Evolutionary conservation across 2,329 filamentous ascomycete genomes (phyloP).

Genomic region (Chrysoporthe cubensis): DNA sequence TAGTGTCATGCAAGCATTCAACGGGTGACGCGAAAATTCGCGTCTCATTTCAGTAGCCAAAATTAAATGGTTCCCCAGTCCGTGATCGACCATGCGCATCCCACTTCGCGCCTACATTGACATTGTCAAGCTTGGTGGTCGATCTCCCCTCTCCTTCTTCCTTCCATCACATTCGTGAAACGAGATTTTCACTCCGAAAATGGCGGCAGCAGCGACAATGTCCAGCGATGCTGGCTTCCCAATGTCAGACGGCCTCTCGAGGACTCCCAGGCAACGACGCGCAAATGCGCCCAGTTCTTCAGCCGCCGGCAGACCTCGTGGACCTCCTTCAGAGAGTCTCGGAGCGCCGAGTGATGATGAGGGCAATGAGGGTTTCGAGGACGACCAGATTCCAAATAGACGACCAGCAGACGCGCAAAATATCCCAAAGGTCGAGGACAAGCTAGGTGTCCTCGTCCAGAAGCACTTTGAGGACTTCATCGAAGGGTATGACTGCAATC

Average conservation of each 20-base stretch:
- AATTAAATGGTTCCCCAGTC: conserved; percentile 6
- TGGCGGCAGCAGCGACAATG: conserved; percentile 48
- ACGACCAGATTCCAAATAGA: conserved; percentile 63
- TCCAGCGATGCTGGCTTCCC: conserved; percentile 60
- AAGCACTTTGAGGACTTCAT: conserved; percentile 80
- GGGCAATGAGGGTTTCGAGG: conserved; percentile 60
- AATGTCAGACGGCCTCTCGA: conserved; percentile 60
- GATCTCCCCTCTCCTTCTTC: conserved; percentile 3
- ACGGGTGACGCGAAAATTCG: conserved; percentile 26
- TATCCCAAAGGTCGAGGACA: conserved; percentile 76
- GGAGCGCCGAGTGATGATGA: conserved; percentile 66
- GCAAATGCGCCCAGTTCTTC: conserved; percentile 56
- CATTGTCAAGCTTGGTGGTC: neutral
- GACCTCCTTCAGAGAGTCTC: conserved; percentile 65
- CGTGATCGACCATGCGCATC: conserved; percentile 11
- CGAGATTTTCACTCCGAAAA: conserved; percentile 14
- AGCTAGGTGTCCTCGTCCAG: conserved; percentile 74
- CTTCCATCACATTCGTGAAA: neutral
- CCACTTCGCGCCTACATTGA: conserved; percentile 8
- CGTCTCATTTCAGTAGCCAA: conserved; percentile 14
- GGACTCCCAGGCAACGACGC: conserved; percentile 49
- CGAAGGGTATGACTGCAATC: conserved; percentile 61
- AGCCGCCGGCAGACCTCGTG: conserved; percentile 52
- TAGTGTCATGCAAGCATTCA: conserved; percentile 28
- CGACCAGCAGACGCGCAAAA: conserved; percentile 52